Conservation (phyloP, 176 grass and related monocot species). For the Puccinellia tenuiflora region DNA sequence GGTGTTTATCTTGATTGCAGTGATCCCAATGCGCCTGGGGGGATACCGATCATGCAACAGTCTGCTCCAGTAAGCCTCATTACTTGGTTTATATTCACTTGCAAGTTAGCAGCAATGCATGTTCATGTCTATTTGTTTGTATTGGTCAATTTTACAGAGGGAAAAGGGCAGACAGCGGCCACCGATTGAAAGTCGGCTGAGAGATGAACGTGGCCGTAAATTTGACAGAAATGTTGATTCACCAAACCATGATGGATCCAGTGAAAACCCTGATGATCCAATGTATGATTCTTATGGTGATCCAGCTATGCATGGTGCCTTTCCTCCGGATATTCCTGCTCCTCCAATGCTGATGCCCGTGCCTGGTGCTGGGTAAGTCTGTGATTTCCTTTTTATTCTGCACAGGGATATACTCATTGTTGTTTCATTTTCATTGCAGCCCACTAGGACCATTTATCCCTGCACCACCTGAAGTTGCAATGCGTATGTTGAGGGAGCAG, state of each 20-base stretch:
- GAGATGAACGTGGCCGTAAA: conserved; percentile 70
- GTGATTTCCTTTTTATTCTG: conserved; percentile 6
- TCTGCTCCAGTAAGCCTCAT: conserved; percentile 61
- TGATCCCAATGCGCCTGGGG: conserved; percentile 88
- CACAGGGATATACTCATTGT: neutral
- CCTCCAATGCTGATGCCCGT: conserved; percentile 89
- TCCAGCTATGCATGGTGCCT: conserved; percentile 55
- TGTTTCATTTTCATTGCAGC: conserved; percentile 31
- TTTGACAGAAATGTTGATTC: conserved; percentile 55
- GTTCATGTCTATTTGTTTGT: conserved; percentile 21
- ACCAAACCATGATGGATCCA: conserved; percentile 48
- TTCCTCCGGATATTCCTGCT: conserved; percentile 68
- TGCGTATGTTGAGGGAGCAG: conserved; percentile 90
- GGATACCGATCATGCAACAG: conserved; percentile 92
- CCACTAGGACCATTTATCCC: conserved; percentile 95
- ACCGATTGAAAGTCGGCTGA: conserved; percentile 61
- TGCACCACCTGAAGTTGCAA: conserved; percentile 93
- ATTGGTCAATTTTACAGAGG: conserved; percentile 38
- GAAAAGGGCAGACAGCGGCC: conserved; percentile 58
- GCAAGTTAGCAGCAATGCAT: neutral
- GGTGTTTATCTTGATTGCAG: conserved; percentile 53
- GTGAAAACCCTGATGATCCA: conserved; percentile 57
- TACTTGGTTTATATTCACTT: conserved; percentile 3
- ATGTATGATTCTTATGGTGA: conserved; percentile 71
- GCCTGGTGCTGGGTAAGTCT: conserved; percentile 89